These are phyloP conservation scores for Trichoderma reesei DNA, from an alignment of 495 filamentous ascomycete species.

Conservation along the genomic window DNA sequence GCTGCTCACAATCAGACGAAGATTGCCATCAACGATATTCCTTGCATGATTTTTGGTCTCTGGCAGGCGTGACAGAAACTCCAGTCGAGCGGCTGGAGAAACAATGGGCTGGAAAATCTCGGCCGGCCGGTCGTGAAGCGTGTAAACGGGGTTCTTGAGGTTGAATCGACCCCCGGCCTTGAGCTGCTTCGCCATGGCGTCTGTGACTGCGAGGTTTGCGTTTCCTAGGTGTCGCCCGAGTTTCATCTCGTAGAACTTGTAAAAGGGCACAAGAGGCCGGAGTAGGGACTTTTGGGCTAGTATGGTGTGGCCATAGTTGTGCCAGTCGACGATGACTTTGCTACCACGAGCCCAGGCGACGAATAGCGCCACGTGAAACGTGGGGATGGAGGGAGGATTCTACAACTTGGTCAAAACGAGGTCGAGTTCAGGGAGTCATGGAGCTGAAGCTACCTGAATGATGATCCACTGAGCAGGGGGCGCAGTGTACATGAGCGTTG, in stretches of 20 bases:
- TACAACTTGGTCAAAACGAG: conserved; percentile 23
- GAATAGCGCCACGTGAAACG: conserved; percentile 61
- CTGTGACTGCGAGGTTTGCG: conserved; percentile 76
- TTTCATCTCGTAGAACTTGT: conserved; percentile 63
- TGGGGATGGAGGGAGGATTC: conserved; percentile 94
- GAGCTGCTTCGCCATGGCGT: conserved; percentile 74
- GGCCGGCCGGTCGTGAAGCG: conserved; percentile 83
- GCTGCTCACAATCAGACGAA: conserved; percentile 69
- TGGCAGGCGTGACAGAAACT: conserved; percentile 52
- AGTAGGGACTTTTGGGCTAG: conserved; percentile 56
- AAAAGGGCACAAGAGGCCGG: conserved; percentile 61
- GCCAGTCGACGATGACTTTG: conserved; percentile 87
- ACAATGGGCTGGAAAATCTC: conserved; percentile 65
- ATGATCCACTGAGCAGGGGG: conserved; percentile 69
- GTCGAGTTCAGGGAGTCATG: background rate
- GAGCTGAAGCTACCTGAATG: conserved; percentile 47
- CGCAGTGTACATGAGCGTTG: conserved; percentile 61
- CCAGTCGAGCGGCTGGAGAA: conserved; percentile 32
- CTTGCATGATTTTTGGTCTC: conserved; percentile 48
- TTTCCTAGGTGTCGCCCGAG: conserved; percentile 55
- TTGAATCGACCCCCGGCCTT: conserved; percentile 45
- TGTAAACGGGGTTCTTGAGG: conserved; percentile 51
- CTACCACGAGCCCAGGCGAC: conserved; percentile 72
- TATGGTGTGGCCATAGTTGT: conserved; percentile 98
- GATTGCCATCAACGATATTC: conserved; percentile 43